Evolutionary conservation across 352 stramenopile species (phyloP).

Genomic region (Pythium biforme): DNA sequence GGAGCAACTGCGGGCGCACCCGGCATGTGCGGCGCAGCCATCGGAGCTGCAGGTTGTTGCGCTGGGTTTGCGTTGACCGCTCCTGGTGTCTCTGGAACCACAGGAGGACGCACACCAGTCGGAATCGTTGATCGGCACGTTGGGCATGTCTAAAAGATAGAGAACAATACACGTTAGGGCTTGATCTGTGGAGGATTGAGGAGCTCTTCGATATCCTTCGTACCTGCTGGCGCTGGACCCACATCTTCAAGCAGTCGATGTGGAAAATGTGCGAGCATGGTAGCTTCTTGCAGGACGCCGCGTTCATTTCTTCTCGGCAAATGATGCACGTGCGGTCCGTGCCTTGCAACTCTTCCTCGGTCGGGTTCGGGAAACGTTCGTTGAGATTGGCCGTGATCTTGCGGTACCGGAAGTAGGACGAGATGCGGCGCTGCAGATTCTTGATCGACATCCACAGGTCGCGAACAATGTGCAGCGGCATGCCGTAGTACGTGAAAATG

Average conservation of each 20-base stretch:
- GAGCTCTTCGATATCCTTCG: not conserved
- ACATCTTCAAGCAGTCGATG: slow-evolving; percentile 97
- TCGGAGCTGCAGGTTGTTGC: slow-evolving; percentile 23
- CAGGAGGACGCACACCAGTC: slow-evolving; percentile 46
- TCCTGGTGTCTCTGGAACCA: slow-evolving; percentile 34
- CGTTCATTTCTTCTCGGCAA: slow-evolving; percentile 93
- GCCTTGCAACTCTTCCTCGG: slow-evolving; percentile 93
- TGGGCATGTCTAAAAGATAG: slow-evolving; percentile 82
- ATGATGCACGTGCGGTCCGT: slow-evolving; percentile 95
- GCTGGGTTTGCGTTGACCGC: slow-evolving; percentile 25
- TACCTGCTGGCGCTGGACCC: slow-evolving; percentile 97
- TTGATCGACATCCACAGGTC: slow-evolving; percentile 95
- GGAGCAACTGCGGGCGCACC: slow-evolving; percentile 20
- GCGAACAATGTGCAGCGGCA: slow-evolving; percentile 97
- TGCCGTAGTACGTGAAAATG: slow-evolving; percentile 97
- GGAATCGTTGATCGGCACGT: slow-evolving; percentile 96
- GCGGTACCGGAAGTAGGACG: slow-evolving; percentile 91
- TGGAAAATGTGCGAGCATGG: slow-evolving; percentile 98
- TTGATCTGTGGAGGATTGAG: not conserved
- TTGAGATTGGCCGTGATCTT: slow-evolving; percentile 96
- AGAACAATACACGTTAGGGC: not conserved
- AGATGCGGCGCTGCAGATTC: slow-evolving; percentile 80
- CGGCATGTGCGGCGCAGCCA: slow-evolving; percentile 11
- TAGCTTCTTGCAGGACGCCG: slow-evolving; percentile 93
- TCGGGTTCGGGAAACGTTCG: slow-evolving; percentile 94